phyloP scores from a whole-genome alignment of 768 basidiomycete genomes.

The Brasilioporus rufonigricans region DNA sequence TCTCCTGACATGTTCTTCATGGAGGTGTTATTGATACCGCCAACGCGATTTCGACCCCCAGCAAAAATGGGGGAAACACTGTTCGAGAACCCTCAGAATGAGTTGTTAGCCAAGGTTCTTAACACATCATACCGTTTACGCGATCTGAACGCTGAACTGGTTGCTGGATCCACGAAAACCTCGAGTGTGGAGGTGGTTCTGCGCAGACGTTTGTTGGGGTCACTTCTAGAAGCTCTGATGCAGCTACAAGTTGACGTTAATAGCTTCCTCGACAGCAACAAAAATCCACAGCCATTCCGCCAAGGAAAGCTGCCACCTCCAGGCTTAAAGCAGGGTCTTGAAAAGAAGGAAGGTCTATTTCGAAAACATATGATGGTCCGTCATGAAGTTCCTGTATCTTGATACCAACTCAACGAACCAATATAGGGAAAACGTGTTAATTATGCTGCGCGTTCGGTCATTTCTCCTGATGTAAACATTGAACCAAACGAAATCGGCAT shows the following conservation, averaged over 20 bases:
- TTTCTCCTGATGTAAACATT: conserved; percentile 98
- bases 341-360: conserved; percentile 99
- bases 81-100: conserved; percentile 97
- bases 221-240: conserved; percentile 76
- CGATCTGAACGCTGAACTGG: conserved; percentile 68
- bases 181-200: conserved; percentile 48
- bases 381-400: conserved; percentile 5
- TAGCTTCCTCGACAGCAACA: conserved; percentile 94
- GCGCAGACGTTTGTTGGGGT: conserved; percentile 57
- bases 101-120: conserved; percentile 78
- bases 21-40: conserved; percentile 87
- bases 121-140: conserved; percentile 77
- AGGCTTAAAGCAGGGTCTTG: conserved; percentile 93
- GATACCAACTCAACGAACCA: not conserved
- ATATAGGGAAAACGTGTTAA: conserved; percentile 96
- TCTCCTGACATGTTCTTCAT: conserved; percentile 97
- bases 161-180: conserved; percentile 57
- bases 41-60: conserved; percentile 94
- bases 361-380: conserved; percentile 98
- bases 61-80: conserved; percentile 87
- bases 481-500: conserved; percentile 99
- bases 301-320: conserved; percentile 89
- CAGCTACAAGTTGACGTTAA: conserved; percentile 95
- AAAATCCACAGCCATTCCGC: conserved; percentile 83
- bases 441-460: conserved; percentile 99